These are phyloP conservation scores for Solanum hybrid DNA, from an alignment of 305 asterid genomes.

Conservation along the genomic window DNA sequence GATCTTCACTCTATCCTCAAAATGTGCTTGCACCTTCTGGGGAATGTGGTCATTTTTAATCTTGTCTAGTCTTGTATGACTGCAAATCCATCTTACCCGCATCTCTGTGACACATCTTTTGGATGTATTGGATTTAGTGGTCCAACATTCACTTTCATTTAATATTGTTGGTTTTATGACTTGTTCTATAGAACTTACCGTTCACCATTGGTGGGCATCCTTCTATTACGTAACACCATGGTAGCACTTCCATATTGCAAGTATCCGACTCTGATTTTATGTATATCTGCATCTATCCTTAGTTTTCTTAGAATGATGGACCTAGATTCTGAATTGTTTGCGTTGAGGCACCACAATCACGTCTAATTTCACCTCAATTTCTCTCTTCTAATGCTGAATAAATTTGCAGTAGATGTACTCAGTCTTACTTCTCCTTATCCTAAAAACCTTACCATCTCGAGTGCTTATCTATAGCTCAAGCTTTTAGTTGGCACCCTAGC, in stretches of 20 bases:
- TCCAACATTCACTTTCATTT: neutral
- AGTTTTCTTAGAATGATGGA: neutral
- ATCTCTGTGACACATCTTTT: neutral
- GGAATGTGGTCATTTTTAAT: neutral
- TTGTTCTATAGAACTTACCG: neutral
- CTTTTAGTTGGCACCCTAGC: neutral
- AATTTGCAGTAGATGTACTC: neutral
- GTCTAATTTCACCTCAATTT: neutral
- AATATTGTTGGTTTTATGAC: neutral
- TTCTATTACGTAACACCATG: neutral
- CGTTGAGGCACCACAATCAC: neutral
- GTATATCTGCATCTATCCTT: neutral
- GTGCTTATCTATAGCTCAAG: neutral
- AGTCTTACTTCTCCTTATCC: neutral
- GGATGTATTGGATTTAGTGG: neutral
- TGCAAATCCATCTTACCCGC: neutral
- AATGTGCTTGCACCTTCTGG: neutral
- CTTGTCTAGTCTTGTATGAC: neutral
- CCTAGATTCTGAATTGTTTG: neutral
- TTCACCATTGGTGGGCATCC: neutral
- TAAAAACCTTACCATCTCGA: neutral
- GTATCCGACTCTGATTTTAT: neutral
- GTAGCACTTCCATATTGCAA: neutral
- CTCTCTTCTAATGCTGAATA: neutral
- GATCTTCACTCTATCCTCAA: neutral